Evolutionary conservation across 169 alveolate genomes (phyloP).

Genomic region (Blepharisma undulans): DNA sequence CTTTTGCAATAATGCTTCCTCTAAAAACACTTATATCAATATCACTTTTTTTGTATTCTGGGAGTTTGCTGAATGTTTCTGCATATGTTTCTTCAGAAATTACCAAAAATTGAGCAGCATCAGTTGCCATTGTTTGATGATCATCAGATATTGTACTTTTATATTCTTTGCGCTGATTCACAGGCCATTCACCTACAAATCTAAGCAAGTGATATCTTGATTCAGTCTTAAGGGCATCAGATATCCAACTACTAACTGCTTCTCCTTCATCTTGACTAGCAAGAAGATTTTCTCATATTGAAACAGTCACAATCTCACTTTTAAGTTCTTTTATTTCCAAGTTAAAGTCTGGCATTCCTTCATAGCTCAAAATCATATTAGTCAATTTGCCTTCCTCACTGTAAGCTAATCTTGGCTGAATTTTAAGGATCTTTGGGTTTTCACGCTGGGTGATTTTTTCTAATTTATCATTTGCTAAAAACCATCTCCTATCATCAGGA

Average conservation of each 20-base stretch:
- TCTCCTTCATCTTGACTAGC: not conserved
- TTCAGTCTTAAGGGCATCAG: not conserved
- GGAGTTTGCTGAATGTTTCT: not conserved
- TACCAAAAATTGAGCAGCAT: not conserved
- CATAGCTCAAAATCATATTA: not conserved
- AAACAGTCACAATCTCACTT: not conserved
- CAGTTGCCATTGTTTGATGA: not conserved
- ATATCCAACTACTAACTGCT: not conserved
- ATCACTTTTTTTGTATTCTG: not conserved
- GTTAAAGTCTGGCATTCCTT: not conserved
- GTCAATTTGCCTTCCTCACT: not conserved
- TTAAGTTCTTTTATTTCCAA: not conserved
- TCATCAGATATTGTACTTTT: not conserved
- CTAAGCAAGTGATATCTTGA: not conserved
- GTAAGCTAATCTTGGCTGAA: not conserved
- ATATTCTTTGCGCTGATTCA: not conserved
- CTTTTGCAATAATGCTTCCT: not conserved
- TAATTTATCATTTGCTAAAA: not conserved
- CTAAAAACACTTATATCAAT: not conserved
- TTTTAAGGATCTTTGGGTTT: not conserved
- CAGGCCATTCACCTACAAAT: not conserved
- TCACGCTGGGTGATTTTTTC: not conserved
- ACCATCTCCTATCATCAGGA: not conserved
- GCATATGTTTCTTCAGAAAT: slow-evolving; percentile 19
- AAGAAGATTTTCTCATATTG: not conserved